Conservation (phyloP, 2,329 filamentous ascomycete species). For the Fulvia fulva region DNA sequence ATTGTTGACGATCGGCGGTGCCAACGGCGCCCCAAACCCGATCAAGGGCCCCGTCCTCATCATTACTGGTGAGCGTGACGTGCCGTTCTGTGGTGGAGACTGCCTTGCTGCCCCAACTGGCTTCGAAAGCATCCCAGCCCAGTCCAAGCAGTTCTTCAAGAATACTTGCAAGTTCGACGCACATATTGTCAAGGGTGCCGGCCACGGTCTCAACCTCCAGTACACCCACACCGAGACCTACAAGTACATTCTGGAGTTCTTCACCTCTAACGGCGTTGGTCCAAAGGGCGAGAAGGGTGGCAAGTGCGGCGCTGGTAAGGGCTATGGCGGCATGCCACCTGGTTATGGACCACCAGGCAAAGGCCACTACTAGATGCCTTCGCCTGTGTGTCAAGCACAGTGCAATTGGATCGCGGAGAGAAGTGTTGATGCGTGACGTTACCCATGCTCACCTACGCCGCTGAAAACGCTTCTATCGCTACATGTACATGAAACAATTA, state of each 20-base stretch:
- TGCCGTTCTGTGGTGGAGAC: constrained; percentile 58
- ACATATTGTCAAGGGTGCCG: constrained; percentile 51
- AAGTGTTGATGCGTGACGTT: neutral
- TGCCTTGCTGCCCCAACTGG: constrained; percentile 46
- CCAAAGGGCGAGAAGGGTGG: neutral
- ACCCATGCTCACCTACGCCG: neutral
- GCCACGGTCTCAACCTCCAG: constrained; percentile 34
- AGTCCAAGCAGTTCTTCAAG: constrained; percentile 42
- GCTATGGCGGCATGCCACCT: neutral
- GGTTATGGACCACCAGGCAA: neutral
- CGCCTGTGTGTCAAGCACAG: neutral
- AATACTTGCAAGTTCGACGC: constrained; percentile 48
- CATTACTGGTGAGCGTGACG: constrained; percentile 55
- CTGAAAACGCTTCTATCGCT: neutral
- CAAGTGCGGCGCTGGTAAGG: neutral
- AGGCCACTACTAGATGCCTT: neutral
- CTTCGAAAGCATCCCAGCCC: constrained; percentile 43
- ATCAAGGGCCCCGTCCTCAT: constrained; percentile 56
- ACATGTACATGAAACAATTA: neutral
- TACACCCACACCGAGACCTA: constrained; percentile 31
- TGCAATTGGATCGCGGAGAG: neutral
- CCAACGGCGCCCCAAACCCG: constrained; percentile 29
- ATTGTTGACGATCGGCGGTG: constrained; percentile 52
- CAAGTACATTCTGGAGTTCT: constrained; percentile 29
- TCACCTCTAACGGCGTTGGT: constrained; percentile 22